Conservation (phyloP, 768 basidiomycete species). For the Lentinus tigrinus region DNA sequence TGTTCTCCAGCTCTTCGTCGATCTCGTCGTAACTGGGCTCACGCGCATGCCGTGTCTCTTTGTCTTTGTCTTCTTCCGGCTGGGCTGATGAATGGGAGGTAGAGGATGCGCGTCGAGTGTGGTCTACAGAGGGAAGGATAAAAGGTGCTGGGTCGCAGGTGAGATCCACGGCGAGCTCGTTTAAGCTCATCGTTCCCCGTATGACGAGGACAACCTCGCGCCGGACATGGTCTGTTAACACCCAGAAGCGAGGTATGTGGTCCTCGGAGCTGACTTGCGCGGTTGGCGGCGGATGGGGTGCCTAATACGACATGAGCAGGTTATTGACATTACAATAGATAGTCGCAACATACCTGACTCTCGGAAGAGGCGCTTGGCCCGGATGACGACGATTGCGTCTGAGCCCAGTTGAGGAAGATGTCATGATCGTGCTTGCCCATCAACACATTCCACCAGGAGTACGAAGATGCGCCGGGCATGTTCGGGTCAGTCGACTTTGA, state of each 20-base stretch:
- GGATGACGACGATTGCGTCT: conserved; percentile 10
- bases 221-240: conserved; percentile 76
- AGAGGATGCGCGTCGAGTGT: not conserved
- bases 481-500: not conserved
- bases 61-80: not conserved
- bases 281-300: conserved; percentile 10
- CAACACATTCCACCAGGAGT: conserved; percentile 84
- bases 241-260: conserved; percentile 83
- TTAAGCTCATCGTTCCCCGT: conserved; percentile 75
- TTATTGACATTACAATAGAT: not conserved
- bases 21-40: conserved; percentile 15
- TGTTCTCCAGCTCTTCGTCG: conserved; percentile 25
- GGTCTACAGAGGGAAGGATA: not conserved
- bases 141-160: conserved; percentile 77
- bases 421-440: conserved; percentile 80
- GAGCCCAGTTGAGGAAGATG: conserved; percentile 69
- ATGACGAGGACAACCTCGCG: conserved; percentile 71
- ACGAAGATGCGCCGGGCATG: conserved; percentile 28
- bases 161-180: conserved; percentile 83
- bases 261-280: conserved; percentile 66
- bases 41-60: not conserved
- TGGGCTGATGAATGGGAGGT: not conserved
- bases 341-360: not conserved
- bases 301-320: not conserved
- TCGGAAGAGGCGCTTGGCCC: not conserved